Conservation (phyloP, 208 protist genomes). For the Plasmodiophora brassicae region DNA sequence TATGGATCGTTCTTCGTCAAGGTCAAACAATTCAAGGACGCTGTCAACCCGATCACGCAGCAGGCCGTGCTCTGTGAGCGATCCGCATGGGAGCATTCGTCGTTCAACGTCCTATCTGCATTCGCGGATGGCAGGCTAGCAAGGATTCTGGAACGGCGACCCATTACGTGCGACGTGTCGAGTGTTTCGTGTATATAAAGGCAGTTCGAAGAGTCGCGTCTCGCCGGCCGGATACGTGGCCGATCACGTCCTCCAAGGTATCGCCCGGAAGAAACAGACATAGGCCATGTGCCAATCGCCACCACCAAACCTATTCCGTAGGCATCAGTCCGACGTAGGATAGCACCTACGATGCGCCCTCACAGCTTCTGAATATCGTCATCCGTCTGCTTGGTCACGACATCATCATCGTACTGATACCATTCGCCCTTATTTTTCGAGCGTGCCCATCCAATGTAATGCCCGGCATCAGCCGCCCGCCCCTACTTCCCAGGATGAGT, state of each 20-base stretch:
- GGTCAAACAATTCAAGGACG: too few relatives aligned
- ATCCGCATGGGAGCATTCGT: too few relatives aligned
- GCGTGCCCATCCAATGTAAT: constrained; percentile 39
- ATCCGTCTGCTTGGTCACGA: constrained; percentile 28
- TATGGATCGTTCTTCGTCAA: too few relatives aligned
- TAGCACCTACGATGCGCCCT: not conserved
- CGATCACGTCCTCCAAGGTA: not conserved
- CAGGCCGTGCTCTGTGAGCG: too few relatives aligned
- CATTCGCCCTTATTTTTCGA: constrained; percentile 37
- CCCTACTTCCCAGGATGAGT: constrained; percentile 25
- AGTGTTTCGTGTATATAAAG: not conserved
- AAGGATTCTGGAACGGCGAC: too few relatives aligned
- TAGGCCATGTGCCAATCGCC: constrained; percentile 44
- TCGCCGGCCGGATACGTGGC: too few relatives aligned
- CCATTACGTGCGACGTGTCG: too few relatives aligned
- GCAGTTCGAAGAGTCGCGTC: not conserved
- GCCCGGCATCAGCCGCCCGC: constrained; percentile 32
- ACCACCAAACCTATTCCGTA: not conserved
- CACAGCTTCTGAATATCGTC: constrained; percentile 42
- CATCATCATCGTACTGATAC: constrained; percentile 41
- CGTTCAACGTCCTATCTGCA: too few relatives aligned
- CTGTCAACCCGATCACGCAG: too few relatives aligned
- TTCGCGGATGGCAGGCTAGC: too few relatives aligned
- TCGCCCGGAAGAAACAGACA: constrained; percentile 24
- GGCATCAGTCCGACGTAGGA: not conserved